Evolutionary conservation across 805 yeast genomes (phyloP).

Genomic region (Wickerhamiella spandovensis): DNA sequence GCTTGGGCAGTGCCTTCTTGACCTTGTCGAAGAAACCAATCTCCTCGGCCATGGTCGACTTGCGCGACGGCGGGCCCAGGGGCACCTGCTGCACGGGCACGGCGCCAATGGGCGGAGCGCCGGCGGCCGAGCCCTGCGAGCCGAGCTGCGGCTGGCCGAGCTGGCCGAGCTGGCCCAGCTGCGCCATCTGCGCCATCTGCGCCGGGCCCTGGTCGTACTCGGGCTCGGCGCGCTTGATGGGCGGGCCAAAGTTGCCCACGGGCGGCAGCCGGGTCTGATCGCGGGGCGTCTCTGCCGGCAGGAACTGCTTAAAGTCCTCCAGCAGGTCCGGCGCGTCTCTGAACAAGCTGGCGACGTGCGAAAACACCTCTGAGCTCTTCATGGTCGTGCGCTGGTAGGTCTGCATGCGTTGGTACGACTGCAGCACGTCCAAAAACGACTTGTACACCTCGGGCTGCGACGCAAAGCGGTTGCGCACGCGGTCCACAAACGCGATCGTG

Average conservation of each 20-base stretch:
- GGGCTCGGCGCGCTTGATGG: constrained; percentile 1
- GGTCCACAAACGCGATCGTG: constrained; percentile 91
- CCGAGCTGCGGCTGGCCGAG: background rate
- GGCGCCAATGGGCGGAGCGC: background rate
- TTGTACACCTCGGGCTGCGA: constrained; percentile 93
- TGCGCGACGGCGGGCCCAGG: constrained; percentile 38
- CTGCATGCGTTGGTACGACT: constrained; percentile 76
- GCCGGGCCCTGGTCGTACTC: background rate
- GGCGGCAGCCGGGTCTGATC: constrained; percentile 59
- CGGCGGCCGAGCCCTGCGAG: background rate
- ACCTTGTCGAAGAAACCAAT: constrained; percentile 84
- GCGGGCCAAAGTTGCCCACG: constrained; percentile 73
- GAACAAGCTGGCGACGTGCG: constrained; percentile 79
- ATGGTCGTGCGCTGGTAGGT: constrained; percentile 94
- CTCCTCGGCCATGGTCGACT: constrained; percentile 61
- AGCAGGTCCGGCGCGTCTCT: constrained; percentile 87
- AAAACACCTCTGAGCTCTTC: constrained; percentile 89
- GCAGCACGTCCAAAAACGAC: constrained; percentile 84
- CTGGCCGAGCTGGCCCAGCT: constrained; percentile 2
- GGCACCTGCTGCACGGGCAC: background rate
- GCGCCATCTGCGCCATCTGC: background rate
- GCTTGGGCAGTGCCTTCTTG: constrained; percentile 77
- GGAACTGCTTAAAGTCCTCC: constrained; percentile 87
- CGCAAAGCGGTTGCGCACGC: constrained; percentile 86
- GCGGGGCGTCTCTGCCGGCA: constrained; percentile 56